Percentiles rank a stretch among this genome's conserved stretches.
Conservation (phyloP, 2,329 filamentous ascomycete genomes). For the Herpotrichia juniperi region DNA sequence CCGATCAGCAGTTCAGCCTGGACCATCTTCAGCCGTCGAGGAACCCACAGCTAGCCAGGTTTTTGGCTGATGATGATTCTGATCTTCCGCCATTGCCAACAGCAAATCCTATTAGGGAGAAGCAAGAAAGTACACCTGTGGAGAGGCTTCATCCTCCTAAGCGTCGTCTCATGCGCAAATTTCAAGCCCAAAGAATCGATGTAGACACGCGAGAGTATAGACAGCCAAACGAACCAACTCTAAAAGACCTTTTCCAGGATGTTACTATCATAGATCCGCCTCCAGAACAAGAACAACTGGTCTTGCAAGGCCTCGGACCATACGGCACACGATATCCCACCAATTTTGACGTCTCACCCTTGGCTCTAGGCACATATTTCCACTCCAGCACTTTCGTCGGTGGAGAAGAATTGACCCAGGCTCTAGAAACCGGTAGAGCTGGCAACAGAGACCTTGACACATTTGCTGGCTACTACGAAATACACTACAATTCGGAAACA, state of each 20-base stretch:
- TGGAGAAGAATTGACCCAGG: slow-evolving; percentile 59
- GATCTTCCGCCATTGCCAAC: slow-evolving; percentile 26
- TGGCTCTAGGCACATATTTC: slow-evolving; percentile 61
- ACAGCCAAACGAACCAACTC: slow-evolving; percentile 48
- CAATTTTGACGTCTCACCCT: slow-evolving; percentile 59
- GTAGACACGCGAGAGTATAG: slow-evolving; percentile 53
- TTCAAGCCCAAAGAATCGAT: slow-evolving; percentile 54
- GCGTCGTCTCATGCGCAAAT: slow-evolving; percentile 41
- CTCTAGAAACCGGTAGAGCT: slow-evolving; percentile 36
- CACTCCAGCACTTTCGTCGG: slow-evolving; percentile 63
- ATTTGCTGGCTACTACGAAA: slow-evolving; percentile 43
- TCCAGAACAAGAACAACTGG: slow-evolving; percentile 8
- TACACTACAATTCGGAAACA: slow-evolving; percentile 43
- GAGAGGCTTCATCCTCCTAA: slow-evolving; percentile 16
- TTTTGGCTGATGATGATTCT: slow-evolving; percentile 38
- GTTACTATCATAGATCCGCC: not conserved
- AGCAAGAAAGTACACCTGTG: not conserved
- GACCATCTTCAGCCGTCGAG: slow-evolving; percentile 14
- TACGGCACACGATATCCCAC: slow-evolving; percentile 57
- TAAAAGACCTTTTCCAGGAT: slow-evolving; percentile 20
- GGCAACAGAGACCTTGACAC: slow-evolving; percentile 51
- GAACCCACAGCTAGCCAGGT: slow-evolving; percentile 40
- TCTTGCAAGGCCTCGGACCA: slow-evolving; percentile 53
- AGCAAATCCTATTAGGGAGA: slow-evolving; percentile 22
- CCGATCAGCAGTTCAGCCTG: slow-evolving; percentile 32